Evolutionary conservation across 139 green algal genomes (phyloP).

Genomic region (Helicosporidium sp.): DNA sequence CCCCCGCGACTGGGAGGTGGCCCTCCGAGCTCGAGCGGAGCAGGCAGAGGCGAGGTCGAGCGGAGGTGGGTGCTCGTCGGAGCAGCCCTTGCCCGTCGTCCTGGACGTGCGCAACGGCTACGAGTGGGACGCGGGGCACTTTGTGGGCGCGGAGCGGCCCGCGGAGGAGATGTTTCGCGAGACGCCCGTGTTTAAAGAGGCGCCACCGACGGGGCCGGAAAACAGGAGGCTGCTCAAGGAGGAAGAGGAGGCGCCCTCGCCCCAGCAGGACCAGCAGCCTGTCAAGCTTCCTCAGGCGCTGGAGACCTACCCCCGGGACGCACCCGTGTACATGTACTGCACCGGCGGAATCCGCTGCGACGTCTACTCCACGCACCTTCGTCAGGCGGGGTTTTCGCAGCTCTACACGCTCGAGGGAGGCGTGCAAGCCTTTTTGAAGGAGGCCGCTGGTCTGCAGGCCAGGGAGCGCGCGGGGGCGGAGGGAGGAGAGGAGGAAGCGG

Average conservation of each 20-base stretch:
- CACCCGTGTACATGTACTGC: slow-evolving; percentile 97
- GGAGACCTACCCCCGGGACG: slow-evolving; percentile 26
- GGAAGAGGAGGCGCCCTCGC: background rate
- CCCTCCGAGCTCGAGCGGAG: too few species aligned
- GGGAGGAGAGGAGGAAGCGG: too few species aligned
- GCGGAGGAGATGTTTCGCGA: slow-evolving; percentile 73
- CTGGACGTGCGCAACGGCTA: slow-evolving; percentile 93
- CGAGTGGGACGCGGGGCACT: slow-evolving; percentile 96
- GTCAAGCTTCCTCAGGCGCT: slow-evolving; percentile 32
- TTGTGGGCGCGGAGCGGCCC: slow-evolving; percentile 55
- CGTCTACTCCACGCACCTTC: slow-evolving; percentile 82
- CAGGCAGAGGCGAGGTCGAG: too few species aligned
- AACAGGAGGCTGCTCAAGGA: background rate
- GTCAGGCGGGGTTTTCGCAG: slow-evolving; percentile 30
- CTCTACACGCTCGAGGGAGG: too few species aligned
- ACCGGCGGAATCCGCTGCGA: slow-evolving; percentile 98
- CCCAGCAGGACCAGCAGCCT: too few species aligned
- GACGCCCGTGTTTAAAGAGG: too few species aligned
- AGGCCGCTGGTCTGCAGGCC: too few species aligned
- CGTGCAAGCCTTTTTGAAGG: too few species aligned
- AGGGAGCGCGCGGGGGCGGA: too few species aligned
- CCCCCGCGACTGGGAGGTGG: slow-evolving; percentile 44
- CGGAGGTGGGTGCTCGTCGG: too few species aligned
- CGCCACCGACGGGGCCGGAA: background rate
- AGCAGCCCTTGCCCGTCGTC: too few species aligned